Base-by-base conservation (phyloP, 371 early-diverging fungal genomes). In the Coemansia sp. region DNA sequence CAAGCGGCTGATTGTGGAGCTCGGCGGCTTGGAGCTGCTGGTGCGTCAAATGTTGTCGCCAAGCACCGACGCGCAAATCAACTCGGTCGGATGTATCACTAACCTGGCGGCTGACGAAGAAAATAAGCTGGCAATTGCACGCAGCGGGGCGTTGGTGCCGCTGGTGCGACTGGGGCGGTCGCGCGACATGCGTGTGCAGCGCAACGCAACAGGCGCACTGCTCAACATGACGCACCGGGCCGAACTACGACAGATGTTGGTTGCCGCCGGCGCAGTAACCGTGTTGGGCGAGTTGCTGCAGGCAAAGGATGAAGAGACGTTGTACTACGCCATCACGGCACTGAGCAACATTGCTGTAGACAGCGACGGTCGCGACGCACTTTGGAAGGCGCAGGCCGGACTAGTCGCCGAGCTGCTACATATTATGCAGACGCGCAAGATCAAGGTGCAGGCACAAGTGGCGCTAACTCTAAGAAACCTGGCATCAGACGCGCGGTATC, bases 31-130 rank as follows among this genome's bases (percentile, higher is more conserved):
- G 34, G 92, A 92, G 59, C 93, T 90, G 42, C 84, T 95, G n/a
- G 88, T 94, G 62, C 85, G 88, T 58, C 91, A 92, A 75, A 93
- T 94, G 93, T 83, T 88, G 40, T 88, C 90, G 16, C 86, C 88
- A 6, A 92, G 92, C 68, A 87, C 90, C 30, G 95, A 94, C 69
- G 93, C 94, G 7, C 93, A 94, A 75, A 92, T 93, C 69, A 95
- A 95, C 77, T 93, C 95, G n/a, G 95, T 94, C 30, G 96, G 96
- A 5, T 94, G 95, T 82, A 93, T 95, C 61, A 95, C 96, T 1
- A 95, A 95, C 66, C 83, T 95, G 57, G 94, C 94, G 4, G 93
- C 94, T 1, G 80, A 71, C 87, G 95, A 95, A 61, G 92, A 90
- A 55, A 95, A 93, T 81, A 94, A 94, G 77, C 83, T 87, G 35